These are phyloP conservation scores for Pythium monospermum DNA, from an alignment of 352 stramenopile species.

Conservation along the genomic window DNA sequence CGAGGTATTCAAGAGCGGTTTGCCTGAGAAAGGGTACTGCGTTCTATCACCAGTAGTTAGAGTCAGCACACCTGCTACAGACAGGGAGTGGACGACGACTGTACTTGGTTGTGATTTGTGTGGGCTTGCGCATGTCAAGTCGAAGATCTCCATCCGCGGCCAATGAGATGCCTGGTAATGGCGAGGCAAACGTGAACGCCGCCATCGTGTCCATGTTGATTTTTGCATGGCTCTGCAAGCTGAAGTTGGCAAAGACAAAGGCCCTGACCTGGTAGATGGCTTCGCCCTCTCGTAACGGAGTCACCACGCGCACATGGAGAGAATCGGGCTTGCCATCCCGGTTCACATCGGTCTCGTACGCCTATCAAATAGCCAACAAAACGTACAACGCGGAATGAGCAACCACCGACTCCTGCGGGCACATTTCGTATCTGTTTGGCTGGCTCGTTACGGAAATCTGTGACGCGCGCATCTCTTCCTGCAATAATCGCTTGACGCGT, in stretches of 20 bases:
- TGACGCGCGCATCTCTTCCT: constrained; percentile 29
- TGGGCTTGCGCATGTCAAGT: constrained; percentile 38
- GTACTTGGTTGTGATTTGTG: constrained; percentile 42
- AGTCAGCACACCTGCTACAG: neutral
- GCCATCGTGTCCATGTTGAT: constrained; percentile 68
- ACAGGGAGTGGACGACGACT: too few relatives aligned
- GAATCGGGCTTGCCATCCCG: constrained; percentile 42
- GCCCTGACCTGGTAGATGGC: constrained; percentile 40
- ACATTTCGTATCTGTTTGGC: too few relatives aligned
- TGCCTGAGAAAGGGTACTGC: constrained; percentile 29
- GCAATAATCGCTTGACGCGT: constrained; percentile 38
- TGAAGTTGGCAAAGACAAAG: constrained; percentile 59
- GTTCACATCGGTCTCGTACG: constrained; percentile 46
- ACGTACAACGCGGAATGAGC: neutral
- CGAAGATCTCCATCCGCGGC: constrained; percentile 57
- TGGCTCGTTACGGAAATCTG: constrained; percentile 32
- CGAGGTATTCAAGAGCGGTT: constrained; percentile 41
- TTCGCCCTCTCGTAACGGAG: constrained; percentile 40
- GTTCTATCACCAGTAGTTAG: constrained; percentile 12
- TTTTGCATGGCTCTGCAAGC: constrained; percentile 38
- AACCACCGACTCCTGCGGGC: neutral
- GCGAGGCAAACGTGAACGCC: constrained; percentile 31
- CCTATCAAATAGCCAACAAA: constrained; percentile 9
- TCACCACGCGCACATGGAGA: constrained; percentile 46
- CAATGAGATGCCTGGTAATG: constrained; percentile 30